Evolutionary conservation across 805 yeast species (phyloP).

Genomic region (Metschnikowia borealis): DNA sequence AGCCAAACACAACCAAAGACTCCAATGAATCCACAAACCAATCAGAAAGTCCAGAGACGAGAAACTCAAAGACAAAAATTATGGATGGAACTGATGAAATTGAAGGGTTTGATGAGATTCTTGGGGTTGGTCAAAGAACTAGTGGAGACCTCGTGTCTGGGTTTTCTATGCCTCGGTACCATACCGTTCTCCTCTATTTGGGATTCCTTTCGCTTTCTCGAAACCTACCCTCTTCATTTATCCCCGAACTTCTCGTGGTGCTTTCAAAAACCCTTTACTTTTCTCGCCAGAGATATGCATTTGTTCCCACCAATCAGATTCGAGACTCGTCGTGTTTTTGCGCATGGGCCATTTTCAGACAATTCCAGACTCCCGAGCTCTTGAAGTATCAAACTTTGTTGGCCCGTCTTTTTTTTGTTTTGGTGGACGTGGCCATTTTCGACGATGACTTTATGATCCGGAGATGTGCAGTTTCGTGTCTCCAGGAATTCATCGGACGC

Average conservation of each 20-base stretch:
- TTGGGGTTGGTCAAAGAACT: too few species aligned
- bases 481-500: conserved; percentile 83
- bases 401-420: conserved; percentile 24
- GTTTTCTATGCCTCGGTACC: conserved; percentile 44
- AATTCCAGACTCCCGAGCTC: conserved; percentile 21
- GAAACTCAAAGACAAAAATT: too few species aligned
- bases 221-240: conserved; percentile 19
- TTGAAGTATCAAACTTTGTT: conserved; percentile 5
- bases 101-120: too few species aligned
- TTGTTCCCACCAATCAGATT: conserved; percentile 60
- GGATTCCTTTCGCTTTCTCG: conserved; percentile 42
- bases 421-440: conserved; percentile 55
- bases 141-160: conserved; percentile 17
- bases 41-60: too few species aligned
- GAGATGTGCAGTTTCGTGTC: conserved; percentile 79
- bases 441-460: conserved; percentile 74
- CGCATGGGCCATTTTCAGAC: conserved; percentile 70
- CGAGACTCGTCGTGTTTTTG: conserved; percentile 84
- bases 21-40: too few species aligned
- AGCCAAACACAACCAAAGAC: too few species aligned
- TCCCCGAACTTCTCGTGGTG: conserved; percentile 32
- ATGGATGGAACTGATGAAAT: too few species aligned
- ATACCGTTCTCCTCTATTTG: conserved; percentile 53
- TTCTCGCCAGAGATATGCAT: conserved; percentile 51
- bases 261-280: conserved; percentile 47